Evolutionary conservation across 2,329 filamentous ascomycete genomes (phyloP).

Genomic region (Acrocalymma vagum): DNA sequence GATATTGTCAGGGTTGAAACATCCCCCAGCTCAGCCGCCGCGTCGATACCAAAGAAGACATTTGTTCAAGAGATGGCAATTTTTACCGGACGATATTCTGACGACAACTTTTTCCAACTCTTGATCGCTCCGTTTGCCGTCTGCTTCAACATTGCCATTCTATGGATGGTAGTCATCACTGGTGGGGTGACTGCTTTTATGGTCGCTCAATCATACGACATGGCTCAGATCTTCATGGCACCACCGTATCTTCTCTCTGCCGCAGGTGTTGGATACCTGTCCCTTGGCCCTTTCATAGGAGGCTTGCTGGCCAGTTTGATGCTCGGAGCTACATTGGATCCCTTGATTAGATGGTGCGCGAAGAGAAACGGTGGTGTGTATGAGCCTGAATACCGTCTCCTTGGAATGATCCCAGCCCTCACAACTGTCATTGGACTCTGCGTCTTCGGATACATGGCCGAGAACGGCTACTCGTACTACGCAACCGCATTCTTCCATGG

Average conservation of each 20-base stretch:
- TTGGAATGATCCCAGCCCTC: conserved; percentile 45
- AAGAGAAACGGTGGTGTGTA: conserved; percentile 62
- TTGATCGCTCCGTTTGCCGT: conserved; percentile 57
- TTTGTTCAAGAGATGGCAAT: conserved; percentile 46
- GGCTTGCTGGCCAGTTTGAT: conserved; percentile 46
- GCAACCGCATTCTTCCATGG: conserved; percentile 45
- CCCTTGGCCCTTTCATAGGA: conserved; percentile 52
- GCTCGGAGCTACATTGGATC: conserved; percentile 45
- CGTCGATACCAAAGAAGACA: conserved; percentile 48
- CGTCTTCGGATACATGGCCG: conserved; percentile 47
- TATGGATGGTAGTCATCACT: conserved; percentile 59
- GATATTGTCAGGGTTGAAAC: conserved; percentile 32
- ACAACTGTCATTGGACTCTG: conserved; percentile 48
- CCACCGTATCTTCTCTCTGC: conserved; percentile 56
- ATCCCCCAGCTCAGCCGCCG: conserved; percentile 17
- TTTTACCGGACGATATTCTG: conserved; percentile 49
- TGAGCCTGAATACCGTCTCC: conserved; percentile 62
- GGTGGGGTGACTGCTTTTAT: conserved; percentile 54
- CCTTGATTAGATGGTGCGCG: conserved; percentile 53
- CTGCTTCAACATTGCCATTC: conserved; percentile 60
- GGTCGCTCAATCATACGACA: conserved; percentile 53
- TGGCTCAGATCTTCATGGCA: conserved; percentile 58
- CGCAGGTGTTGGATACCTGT: conserved; percentile 54
- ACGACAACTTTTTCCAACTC: conserved; percentile 49
- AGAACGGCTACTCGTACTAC: conserved; percentile 34